Evolutionary conservation across 1,139 yeast species (phyloP).

Genomic region (Blastobotrys aristatus): DNA sequence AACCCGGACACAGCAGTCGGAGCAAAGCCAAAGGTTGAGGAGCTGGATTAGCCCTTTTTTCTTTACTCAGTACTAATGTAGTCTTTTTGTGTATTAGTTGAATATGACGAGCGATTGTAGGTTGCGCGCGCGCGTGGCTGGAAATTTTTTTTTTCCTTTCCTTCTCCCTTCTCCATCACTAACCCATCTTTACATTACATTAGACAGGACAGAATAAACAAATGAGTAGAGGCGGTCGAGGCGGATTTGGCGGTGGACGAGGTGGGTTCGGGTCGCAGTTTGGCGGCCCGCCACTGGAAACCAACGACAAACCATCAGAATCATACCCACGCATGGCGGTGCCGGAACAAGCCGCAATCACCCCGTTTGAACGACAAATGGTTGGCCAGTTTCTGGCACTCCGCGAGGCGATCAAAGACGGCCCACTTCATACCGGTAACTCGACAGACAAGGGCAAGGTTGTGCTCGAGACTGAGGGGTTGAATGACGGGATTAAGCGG

Average conservation of each 20-base stretch:
- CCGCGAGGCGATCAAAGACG: conserved; percentile 55
- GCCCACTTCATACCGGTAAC: conserved; percentile 76
- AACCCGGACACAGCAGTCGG: background rate
- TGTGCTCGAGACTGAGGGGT: conserved; percentile 29
- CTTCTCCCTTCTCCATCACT: background rate
- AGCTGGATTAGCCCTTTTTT: conserved; percentile 3
- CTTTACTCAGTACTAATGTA: background rate
- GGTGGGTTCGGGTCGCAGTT: background rate
- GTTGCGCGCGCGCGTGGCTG: background rate
- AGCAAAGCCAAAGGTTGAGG: conserved; percentile 1
- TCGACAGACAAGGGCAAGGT: conserved; percentile 21
- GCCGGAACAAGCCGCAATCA: conserved; percentile 66
- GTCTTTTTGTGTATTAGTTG: background rate
- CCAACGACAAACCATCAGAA: conserved; percentile 23
- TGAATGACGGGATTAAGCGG: conserved; percentile 34
- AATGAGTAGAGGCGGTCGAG: background rate
- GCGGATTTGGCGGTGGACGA: conserved; percentile 5
- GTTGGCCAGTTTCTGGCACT: conserved; percentile 63
- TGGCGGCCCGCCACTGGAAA: background rate
- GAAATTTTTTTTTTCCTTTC: background rate
- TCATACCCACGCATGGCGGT: conserved; percentile 30
- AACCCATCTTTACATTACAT: background rate
- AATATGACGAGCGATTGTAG: too few relatives aligned
- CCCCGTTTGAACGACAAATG: conserved; percentile 50
- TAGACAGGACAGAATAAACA: background rate